Percentiles rank a stretch among this genome's conserved stretches.
These are phyloP conservation scores for Lasiosphaeriaceae sp. DNA, from an alignment of 495 filamentous ascomycete species.

Conservation along the genomic window DNA sequence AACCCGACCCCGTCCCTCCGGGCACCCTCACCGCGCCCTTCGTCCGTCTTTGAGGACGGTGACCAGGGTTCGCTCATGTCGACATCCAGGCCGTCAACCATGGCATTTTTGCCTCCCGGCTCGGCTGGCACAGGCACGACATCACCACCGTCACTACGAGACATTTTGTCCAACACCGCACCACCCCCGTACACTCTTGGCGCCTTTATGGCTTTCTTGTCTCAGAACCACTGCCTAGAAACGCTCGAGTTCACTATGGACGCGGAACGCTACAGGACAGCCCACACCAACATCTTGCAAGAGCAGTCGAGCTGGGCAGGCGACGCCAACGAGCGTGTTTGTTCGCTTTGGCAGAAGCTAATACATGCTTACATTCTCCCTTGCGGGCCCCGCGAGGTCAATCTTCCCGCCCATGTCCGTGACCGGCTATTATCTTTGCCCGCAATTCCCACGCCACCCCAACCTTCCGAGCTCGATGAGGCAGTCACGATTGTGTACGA, in stretches of 20 bases:
- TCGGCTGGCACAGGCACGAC: slow-evolving; percentile 27
- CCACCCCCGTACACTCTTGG: slow-evolving; percentile 87
- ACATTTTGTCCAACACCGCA: slow-evolving; percentile 83
- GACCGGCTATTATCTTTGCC: slow-evolving; percentile 69
- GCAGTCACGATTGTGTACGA: slow-evolving; percentile 91
- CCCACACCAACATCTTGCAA: slow-evolving; percentile 56
- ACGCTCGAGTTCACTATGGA: slow-evolving; percentile 97
- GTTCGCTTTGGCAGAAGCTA: slow-evolving; percentile 65
- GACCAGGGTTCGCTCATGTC: slow-evolving; percentile 45
- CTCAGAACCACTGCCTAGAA: slow-evolving; percentile 96
- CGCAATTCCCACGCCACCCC: slow-evolving; percentile 60
- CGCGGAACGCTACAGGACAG: slow-evolving; percentile 80
- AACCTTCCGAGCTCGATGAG: slow-evolving; percentile 73
- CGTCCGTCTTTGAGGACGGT: slow-evolving; percentile 38
- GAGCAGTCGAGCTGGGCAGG: slow-evolving; percentile 13
- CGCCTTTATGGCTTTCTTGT: slow-evolving; percentile 96
- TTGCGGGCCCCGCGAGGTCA: slow-evolving; percentile 85
- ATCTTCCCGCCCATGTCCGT: slow-evolving; percentile 81
- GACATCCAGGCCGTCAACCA: slow-evolving; percentile 41
- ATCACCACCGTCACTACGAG: slow-evolving; percentile 75
- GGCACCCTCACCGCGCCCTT: slow-evolving; percentile 34
- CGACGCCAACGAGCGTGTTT: slow-evolving; percentile 65
- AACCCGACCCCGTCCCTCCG: slow-evolving; percentile 34
- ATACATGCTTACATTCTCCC: slow-evolving; percentile 73
- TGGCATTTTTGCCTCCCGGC: slow-evolving; percentile 38